These are phyloP conservation scores for Simplicillium sp. DNA, from an alignment of 2,329 filamentous ascomycete species.

Conservation along the genomic window DNA sequence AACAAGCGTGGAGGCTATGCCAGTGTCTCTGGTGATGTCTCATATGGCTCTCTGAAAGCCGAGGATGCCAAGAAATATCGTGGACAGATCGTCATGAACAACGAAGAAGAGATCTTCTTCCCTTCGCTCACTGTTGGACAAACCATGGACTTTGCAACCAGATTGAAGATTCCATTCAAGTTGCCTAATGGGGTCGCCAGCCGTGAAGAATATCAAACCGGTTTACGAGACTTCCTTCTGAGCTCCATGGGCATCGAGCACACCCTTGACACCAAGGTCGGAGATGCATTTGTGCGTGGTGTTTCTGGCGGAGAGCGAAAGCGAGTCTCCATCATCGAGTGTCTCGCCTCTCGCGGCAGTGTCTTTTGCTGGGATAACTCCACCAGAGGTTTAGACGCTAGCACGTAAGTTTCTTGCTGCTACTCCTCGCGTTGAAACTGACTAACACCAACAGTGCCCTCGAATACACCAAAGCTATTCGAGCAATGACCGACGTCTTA, in stretches of 20 bases:
- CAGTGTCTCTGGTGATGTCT: constrained; percentile 47
- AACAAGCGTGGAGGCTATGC: constrained; percentile 54
- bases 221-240: constrained; percentile 45
- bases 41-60: constrained; percentile 41
- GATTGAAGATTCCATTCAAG: constrained; percentile 43
- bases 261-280: constrained; percentile 56
- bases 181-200: constrained; percentile 32
- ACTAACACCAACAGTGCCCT: constrained; percentile 31
- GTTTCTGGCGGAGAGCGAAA: constrained; percentile 62
- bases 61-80: constrained; percentile 39
- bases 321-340: constrained; percentile 60
- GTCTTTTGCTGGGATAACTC: constrained; percentile 61
- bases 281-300: constrained; percentile 56
- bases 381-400: constrained; percentile 56
- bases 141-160: constrained; percentile 61
- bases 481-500: constrained; percentile 53
- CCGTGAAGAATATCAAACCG: constrained; percentile 33
- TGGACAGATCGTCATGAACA: constrained; percentile 59
- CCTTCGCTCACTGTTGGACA: constrained; percentile 62
- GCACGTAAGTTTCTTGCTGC: constrained; percentile 30
- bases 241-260: constrained; percentile 48
- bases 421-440: not conserved
- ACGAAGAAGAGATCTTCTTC: constrained; percentile 57
- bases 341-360: constrained; percentile 44
- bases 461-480: constrained; percentile 50